Base-by-base conservation (phyloP, 2,329 filamentous ascomycete genomes). In the Cercospora janseana region DNA sequence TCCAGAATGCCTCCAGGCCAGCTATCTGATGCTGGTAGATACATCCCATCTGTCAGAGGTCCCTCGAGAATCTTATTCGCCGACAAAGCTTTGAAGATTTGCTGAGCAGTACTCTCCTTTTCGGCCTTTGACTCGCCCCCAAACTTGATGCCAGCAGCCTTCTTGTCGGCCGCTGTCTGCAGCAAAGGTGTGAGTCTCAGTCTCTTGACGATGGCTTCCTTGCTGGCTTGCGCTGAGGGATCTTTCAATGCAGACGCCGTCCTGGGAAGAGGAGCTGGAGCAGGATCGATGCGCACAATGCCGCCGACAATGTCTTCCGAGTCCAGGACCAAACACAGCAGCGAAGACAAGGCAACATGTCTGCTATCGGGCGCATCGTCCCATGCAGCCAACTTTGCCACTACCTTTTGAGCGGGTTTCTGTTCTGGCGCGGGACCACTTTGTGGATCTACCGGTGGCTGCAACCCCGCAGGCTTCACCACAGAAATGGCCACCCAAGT, bases 1-100 rank as follows among this genome's bases (percentile, higher is more conserved):
- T 84, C 85, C 45, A 96, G 63, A 20, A 96, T 79, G 1, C 89
- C 92, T 2, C 93, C 93, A 56, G 90, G 83, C 83, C 92, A 96
- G 10, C 80, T 79, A 72, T 81, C 47, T 77, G 77, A 27, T 75
- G 83, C 60, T 1, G 80, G 81, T 15, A 98, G 71, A 10, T 96
- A 71, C 72, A 92, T 86, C 2, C 92, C 91, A 68, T 98, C 89
- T 0, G 91, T 96, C 43, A 98, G 67, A 4, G 93, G 90, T 0
- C 93, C 93, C 48, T 87, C 81, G 1, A 97, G 73, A 13, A 97
- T 68, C 1, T 86, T 82, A 34, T 75, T 70, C 15, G 82, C 80
- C 60, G 93, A 93, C 3, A 88, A 79, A 8, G 83, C 79, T 55
- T 82, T 81, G 15, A 35, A 37, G 54, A 95, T 83, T 34, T 81